Percentiles rank a stretch among this genome's conserved stretches.
phyloP scores from a whole-genome alignment of 148 eudicot genomes.

The Amaranthus hypochondriacus region DNA sequence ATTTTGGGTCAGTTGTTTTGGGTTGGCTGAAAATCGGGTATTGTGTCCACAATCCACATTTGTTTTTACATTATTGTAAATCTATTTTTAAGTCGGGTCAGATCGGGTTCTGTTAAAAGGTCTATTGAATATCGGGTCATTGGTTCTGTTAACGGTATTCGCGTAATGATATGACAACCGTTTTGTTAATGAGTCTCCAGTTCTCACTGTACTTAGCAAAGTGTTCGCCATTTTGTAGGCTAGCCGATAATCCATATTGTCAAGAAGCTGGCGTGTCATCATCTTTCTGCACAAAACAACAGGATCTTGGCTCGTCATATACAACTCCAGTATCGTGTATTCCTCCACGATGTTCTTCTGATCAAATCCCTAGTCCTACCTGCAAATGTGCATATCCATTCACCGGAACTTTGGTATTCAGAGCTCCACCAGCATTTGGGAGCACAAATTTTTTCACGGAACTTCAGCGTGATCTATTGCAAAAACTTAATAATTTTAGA shows the following conservation, averaged over 20 bases:
- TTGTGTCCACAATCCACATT: too few species aligned
- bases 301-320: slow-evolving; percentile 29
- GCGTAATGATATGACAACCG: too few species aligned
- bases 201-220: background rate
- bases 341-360: slow-evolving; percentile 34
- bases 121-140: too few species aligned
- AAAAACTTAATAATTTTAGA: slow-evolving; percentile 7
- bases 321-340: slow-evolving; percentile 46
- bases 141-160: too few species aligned
- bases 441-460: slow-evolving; percentile 25
- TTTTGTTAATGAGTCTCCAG: background rate
- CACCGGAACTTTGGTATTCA: slow-evolving; percentile 49
- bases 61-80: too few species aligned
- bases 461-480: slow-evolving; percentile 34
- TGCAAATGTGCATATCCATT: slow-evolving; percentile 77
- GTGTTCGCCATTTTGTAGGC: slow-evolving; percentile 35
- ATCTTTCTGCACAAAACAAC: slow-evolving; percentile 33
- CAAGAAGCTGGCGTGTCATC: slow-evolving; percentile 1
- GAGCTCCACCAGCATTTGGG: slow-evolving; percentile 47
- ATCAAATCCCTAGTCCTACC: slow-evolving; percentile 54
- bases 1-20: too few species aligned
- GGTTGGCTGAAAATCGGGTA: too few species aligned
- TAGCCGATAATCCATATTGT: slow-evolving; percentile 56
- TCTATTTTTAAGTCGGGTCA: too few species aligned
- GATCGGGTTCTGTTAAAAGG: too few species aligned